phyloP scores from a whole-genome alignment of 2,329 filamentous ascomycete species.

The Colletotrichum salicis region DNA sequence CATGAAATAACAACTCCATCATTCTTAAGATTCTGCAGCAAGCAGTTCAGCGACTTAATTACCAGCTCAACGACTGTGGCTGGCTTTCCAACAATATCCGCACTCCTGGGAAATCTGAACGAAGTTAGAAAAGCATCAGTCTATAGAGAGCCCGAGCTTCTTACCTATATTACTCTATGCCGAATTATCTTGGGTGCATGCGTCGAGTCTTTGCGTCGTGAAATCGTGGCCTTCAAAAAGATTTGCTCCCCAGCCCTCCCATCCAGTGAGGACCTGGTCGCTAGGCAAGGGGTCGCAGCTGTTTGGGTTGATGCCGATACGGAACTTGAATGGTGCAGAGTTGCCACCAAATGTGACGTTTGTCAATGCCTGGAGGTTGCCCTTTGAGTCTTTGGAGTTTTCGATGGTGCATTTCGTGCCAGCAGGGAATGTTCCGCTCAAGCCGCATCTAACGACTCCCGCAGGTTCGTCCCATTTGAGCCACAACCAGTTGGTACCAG shows the following conservation, averaged over 20 bases:
- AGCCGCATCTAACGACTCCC: conserved; percentile 5
- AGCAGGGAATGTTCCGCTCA: not conserved
- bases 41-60: not conserved
- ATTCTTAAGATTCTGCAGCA: not conserved
- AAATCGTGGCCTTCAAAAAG: not conserved
- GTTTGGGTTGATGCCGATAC: conserved; percentile 12
- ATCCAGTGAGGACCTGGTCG: conserved; percentile 11
- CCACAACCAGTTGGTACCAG: not conserved
- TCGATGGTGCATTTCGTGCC: conserved; percentile 6
- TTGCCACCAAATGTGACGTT: conserved; percentile 14
- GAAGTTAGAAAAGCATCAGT: not conserved
- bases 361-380: conserved; percentile 14
- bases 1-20: not conserved
- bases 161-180: not conserved
- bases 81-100: not conserved
- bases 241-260: conserved; percentile 22
- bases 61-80: not conserved
- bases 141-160: not conserved
- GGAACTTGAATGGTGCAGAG: conserved; percentile 6
- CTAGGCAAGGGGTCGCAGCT: conserved; percentile 3
- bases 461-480: conserved; percentile 14
- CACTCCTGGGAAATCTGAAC: not conserved
- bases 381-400: conserved; percentile 2
- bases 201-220: not conserved
- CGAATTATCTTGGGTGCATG: not conserved